Conservation (phyloP, 257 asterid species). For the Nicotiana undulata region DNA sequence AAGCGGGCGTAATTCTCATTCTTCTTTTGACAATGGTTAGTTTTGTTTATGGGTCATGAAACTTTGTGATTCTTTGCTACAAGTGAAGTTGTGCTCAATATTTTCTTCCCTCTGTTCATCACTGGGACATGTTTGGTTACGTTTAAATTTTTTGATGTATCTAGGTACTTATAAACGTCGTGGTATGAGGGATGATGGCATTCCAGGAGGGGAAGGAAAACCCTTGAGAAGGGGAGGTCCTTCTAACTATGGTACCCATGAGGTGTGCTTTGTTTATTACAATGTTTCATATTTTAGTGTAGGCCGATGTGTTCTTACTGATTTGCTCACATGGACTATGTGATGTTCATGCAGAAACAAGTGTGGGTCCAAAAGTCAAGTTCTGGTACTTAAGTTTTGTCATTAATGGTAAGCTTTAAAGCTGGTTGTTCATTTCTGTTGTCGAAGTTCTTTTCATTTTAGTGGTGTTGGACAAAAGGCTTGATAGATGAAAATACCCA, state of each 20-base stretch:
- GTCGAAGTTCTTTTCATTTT: not conserved
- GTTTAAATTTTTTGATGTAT: conserved; percentile 17
- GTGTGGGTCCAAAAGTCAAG: conserved; percentile 97
- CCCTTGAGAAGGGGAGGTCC: conserved; percentile 59
- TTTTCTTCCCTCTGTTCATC: not conserved
- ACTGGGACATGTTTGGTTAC: not conserved
- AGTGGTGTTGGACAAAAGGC: not conserved
- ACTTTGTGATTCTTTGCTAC: not conserved
- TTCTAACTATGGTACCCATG: conserved; percentile 49
- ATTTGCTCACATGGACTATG: not conserved
- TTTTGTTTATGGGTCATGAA: conserved; percentile 16
- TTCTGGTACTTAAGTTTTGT: conserved; percentile 56
- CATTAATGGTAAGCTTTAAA: conserved; percentile 43
- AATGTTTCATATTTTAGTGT: not conserved
- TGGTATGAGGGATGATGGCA: conserved; percentile 54
- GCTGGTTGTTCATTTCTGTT: not conserved
- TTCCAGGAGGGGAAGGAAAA: conserved; percentile 54
- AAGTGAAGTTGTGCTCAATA: not conserved
- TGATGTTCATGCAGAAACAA: conserved; percentile 62
- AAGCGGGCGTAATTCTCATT: conserved; percentile 49
- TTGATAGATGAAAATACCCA: not conserved
- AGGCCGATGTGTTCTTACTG: not conserved
- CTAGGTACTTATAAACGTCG: conserved; percentile 72
- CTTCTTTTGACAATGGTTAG: conserved; percentile 65
- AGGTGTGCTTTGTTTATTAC: conserved; percentile 36